Percentiles rank a stretch among this genome's conserved stretches.
Conservation (phyloP, 1,284 basidiomycete species). For the Neolentinus lepideus region DNA sequence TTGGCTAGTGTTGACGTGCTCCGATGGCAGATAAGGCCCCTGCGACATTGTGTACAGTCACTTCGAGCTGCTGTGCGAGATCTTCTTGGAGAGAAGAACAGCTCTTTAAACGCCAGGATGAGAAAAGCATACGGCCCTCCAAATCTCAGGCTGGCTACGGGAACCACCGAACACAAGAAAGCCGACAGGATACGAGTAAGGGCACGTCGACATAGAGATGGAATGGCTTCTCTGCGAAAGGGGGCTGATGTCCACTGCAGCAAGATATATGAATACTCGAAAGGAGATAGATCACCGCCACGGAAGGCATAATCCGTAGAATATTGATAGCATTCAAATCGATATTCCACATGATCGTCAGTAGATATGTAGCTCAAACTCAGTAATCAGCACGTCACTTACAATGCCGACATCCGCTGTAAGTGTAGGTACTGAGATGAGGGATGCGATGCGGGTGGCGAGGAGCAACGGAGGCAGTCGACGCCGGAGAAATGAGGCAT, state of each 20-base stretch:
- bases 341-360: constrained; percentile 21
- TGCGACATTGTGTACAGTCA: constrained; percentile 33
- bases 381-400: no score
- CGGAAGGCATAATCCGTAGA: constrained; percentile 34
- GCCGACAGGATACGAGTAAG: constrained; percentile 38
- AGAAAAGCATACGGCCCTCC: constrained; percentile 38
- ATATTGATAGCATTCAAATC: constrained; percentile 25
- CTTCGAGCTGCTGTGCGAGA: constrained; percentile 41
- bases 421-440: no score
- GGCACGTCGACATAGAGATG: constrained; percentile 21
- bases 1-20: constrained; percentile 34
- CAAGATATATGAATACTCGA: constrained; percentile 30
- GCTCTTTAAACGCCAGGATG: constrained; percentile 37
- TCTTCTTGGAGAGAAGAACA: constrained; percentile 42
- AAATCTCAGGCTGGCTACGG: constrained; percentile 31
- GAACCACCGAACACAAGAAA: constrained; percentile 31
- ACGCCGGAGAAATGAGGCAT: constrained; percentile 28
- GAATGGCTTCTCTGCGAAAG: background rate
- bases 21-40: constrained; percentile 37
- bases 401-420: no score
- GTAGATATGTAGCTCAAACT: no score
- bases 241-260: constrained; percentile 23
- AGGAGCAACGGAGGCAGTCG: constrained; percentile 37
- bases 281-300: constrained; percentile 32
- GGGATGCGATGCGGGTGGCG: constrained; percentile 38